These are phyloP conservation scores for Colletotrichum orchidophilum DNA, from an alignment of 2,329 filamentous ascomycete species.

Conservation along the genomic window DNA sequence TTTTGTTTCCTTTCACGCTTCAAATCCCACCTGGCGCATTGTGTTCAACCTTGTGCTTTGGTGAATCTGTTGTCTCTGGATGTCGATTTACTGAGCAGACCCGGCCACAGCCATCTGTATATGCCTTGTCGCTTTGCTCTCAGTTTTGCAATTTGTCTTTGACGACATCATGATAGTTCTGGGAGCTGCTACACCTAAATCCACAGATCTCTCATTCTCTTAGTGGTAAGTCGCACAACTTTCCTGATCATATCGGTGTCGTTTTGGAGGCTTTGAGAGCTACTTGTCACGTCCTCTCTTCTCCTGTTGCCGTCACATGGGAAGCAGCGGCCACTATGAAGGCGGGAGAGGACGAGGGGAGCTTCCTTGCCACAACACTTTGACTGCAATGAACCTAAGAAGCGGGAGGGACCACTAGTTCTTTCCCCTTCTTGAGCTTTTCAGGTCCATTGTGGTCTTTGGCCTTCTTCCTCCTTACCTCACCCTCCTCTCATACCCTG, in stretches of 20 bases:
- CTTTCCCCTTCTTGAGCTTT: not conserved
- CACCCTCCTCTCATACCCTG: not conserved
- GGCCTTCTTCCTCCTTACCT: not conserved
- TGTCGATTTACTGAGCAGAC: constrained; percentile 20
- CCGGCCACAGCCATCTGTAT: constrained; percentile 14
- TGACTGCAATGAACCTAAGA: not conserved
- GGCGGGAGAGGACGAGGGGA: not conserved
- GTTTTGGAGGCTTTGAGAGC: too few relatives aligned
- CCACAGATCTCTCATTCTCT: constrained; percentile 45
- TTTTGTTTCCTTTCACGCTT: constrained; percentile 21
- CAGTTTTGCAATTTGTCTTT: constrained; percentile 31
- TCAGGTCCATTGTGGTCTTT: not conserved
- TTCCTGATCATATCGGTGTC: not conserved
- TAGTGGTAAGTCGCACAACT: constrained; percentile 49
- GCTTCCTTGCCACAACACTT: not conserved
- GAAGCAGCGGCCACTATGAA: not conserved
- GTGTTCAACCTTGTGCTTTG: constrained; percentile 24
- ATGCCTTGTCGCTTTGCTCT: constrained; percentile 31
- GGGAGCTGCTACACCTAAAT: constrained; percentile 42
- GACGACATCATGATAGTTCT: constrained; percentile 55
- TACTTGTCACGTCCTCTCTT: not conserved
- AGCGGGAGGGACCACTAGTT: too few relatives aligned
- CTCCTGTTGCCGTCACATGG: not conserved
- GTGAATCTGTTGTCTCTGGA: constrained; percentile 18
- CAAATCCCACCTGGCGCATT: constrained; percentile 27